Evolutionary conservation across 495 filamentous ascomycete genomes (phyloP).

Genomic region (Penicillium waksmanii): DNA sequence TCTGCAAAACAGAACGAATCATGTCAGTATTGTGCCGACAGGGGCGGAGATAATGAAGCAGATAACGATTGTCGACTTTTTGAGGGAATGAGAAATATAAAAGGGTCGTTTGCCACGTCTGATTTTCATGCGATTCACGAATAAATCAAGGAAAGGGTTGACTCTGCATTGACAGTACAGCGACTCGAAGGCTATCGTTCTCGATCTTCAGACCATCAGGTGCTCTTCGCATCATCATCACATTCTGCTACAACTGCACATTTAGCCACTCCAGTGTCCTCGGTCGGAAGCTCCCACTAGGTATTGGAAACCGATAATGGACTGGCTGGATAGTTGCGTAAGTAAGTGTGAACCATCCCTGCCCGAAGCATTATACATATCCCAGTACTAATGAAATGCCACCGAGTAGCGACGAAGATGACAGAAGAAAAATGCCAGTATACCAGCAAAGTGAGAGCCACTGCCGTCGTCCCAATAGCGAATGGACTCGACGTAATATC

Average conservation of each 20-base stretch:
- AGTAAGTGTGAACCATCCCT: background rate
- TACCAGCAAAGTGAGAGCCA: background rate
- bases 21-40: background rate
- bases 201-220: background rate
- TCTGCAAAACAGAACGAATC: background rate
- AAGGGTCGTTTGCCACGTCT: background rate
- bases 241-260: background rate
- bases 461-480: background rate
- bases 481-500: background rate
- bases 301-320: background rate
- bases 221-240: background rate
- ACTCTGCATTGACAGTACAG: background rate
- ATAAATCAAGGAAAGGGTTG: no score
- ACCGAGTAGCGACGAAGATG: background rate
- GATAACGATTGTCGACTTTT: background rate
- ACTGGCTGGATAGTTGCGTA: conserved; percentile 1
- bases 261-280: background rate
- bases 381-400: background rate
- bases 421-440: background rate
- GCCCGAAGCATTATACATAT: background rate
- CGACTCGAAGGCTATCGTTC: background rate
- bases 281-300: background rate
- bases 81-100: background rate
- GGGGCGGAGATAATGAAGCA: background rate
- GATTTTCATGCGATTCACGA: background rate